A percentile compares a stretch with the other conserved stretches of the same genome.
Conservation (phyloP, 2,329 filamentous ascomycete genomes). For the Cytospora paraplurivora region DNA sequence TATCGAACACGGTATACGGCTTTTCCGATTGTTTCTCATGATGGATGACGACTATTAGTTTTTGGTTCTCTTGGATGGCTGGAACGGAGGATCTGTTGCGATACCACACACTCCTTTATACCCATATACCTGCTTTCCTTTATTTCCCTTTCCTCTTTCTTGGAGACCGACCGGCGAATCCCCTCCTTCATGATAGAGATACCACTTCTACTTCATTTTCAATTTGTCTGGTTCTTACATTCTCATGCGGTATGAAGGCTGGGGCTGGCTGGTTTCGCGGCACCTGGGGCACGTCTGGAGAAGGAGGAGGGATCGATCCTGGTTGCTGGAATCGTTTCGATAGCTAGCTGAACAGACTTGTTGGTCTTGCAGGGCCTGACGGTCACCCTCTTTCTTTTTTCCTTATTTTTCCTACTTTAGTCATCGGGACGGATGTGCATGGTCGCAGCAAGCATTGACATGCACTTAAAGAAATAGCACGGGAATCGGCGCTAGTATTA, state of each 20-base stretch:
- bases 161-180: conserved; percentile 22
- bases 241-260: conserved; percentile 9
- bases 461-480: neutral
- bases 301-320: neutral
- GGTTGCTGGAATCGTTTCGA: neutral
- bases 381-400: neutral
- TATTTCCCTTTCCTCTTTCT: neutral
- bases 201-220: conserved; percentile 5
- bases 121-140: conserved; percentile 16
- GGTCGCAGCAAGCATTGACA: neutral
- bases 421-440: neutral
- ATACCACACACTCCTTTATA: conserved; percentile 30
- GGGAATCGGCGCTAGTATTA: conserved; percentile 19
- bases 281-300: neutral
- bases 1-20: conserved; percentile 1
- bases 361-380: neutral
- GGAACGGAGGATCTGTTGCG: conserved; percentile 20
- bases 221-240: conserved; percentile 8
- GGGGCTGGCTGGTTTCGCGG: neutral
- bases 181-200: conserved; percentile 24
- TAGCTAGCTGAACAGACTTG: neutral
- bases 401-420: neutral
- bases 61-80: conserved; percentile 16
- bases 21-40: conserved; percentile 23
- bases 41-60: conserved; percentile 25